phyloP scores from a whole-genome alignment of 2,329 filamentous ascomycete genomes.

The Neofusicoccum umdonicola region DNA sequence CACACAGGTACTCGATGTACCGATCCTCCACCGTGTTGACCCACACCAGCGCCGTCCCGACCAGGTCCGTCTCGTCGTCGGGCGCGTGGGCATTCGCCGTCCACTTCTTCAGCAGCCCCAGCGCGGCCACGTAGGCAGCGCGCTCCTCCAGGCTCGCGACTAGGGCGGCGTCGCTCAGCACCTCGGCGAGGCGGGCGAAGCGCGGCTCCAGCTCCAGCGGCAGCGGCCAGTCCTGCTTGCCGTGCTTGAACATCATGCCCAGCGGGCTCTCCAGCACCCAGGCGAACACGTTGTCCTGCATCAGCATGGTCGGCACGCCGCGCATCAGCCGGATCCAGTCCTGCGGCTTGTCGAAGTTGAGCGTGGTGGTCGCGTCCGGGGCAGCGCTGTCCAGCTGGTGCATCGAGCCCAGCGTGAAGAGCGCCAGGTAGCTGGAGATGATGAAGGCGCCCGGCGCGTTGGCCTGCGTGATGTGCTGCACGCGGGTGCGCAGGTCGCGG shows the following conservation, averaged over 20 bases:
- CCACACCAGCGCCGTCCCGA: background rate
- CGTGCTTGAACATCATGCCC: background rate
- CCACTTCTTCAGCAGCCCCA: background rate
- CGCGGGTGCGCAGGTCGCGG: background rate
- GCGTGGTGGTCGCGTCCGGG: background rate
- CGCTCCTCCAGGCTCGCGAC: background rate
- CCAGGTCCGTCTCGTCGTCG: background rate
- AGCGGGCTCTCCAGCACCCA: slow-evolving; percentile 3
- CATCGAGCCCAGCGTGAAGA: background rate
- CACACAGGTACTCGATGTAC: slow-evolving; percentile 1
- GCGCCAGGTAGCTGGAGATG: background rate
- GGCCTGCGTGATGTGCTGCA: background rate
- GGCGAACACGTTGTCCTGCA: background rate
- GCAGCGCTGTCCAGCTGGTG: background rate
- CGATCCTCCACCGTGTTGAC: background rate
- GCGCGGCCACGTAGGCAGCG: background rate
- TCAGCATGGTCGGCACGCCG: background rate
- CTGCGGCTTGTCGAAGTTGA: background rate
- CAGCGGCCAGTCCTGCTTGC: background rate
- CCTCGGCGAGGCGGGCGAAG: background rate
- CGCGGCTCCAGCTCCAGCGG: background rate
- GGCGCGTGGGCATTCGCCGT: background rate
- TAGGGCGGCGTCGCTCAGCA: background rate
- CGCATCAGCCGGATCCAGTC: slow-evolving; percentile 2
- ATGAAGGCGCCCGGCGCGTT: background rate